phyloP scores from a whole-genome alignment of 805 yeast species.

The Zygosaccharomyces siamensis region DNA sequence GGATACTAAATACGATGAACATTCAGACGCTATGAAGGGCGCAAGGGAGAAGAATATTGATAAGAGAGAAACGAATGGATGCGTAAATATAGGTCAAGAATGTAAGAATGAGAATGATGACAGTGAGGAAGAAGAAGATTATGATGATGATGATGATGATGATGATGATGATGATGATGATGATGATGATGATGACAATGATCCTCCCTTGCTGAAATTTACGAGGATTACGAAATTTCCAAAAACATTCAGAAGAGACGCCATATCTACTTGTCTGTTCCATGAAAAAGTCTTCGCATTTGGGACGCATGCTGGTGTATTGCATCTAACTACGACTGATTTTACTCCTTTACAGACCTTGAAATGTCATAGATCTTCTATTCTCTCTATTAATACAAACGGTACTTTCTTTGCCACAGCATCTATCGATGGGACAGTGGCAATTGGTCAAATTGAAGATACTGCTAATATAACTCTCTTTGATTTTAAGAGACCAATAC shows the following conservation, averaged over 20 bases:
- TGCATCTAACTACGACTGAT: constrained; percentile 62
- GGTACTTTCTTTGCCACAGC: constrained; percentile 76
- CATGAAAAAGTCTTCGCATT: constrained; percentile 61
- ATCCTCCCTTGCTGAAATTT: constrained; percentile 73
- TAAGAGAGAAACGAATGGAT: constrained; percentile 9
- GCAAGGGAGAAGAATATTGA: constrained; percentile 10
- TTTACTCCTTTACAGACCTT: constrained; percentile 62
- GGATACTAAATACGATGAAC: not conserved
- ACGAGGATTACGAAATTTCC: constrained; percentile 67
- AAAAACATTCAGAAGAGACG: constrained; percentile 60
- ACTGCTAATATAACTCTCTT: constrained; percentile 62
- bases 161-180: constrained; percentile 34
- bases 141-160: constrained; percentile 30
- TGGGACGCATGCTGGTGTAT: constrained; percentile 85
- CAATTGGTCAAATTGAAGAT: constrained; percentile 64
- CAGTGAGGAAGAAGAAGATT: constrained; percentile 24
- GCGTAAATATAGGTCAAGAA: no score
- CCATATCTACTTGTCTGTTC: constrained; percentile 66
- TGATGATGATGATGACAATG: constrained; percentile 46
- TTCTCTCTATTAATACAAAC: constrained; percentile 66
- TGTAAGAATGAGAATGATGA: constrained; percentile 21
- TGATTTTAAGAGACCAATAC: constrained; percentile 84
- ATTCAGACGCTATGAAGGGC: not conserved
- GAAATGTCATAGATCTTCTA: constrained; percentile 81
- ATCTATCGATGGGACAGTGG: constrained; percentile 90